Percentiles rank a stretch among this genome's conserved stretches.
Evolutionary conservation across 495 filamentous ascomycete species (phyloP).

Genomic region (Penicillium crystallinum): DNA sequence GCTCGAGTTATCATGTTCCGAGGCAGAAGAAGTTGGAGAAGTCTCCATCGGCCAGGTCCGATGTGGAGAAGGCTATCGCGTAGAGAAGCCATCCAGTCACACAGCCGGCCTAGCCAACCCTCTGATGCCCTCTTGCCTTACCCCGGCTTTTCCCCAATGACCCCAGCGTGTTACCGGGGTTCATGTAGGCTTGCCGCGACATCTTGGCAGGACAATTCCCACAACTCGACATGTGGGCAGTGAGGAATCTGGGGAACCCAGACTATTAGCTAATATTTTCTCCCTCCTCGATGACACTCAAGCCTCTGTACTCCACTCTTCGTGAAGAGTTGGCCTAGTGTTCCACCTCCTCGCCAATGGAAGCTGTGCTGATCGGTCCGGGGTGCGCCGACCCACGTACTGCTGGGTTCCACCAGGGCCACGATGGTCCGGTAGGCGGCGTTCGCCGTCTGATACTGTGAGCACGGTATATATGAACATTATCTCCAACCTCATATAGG

Average conservation of each 20-base stretch:
- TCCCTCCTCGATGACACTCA: not conserved
- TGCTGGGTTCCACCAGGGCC: not conserved
- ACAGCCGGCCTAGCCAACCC: not conserved
- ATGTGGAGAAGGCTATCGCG: constrained; percentile 4
- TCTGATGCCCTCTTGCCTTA: not conserved
- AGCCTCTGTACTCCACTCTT: constrained; percentile 1
- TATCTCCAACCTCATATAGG: constrained; percentile 1
- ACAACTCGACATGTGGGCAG: constrained; percentile 19
- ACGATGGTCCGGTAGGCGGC: constrained; percentile 8
- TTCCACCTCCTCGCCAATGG: constrained; percentile 4
- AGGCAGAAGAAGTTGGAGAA: not conserved
- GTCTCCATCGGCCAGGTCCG: constrained; percentile 13
- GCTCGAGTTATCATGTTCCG: constrained; percentile 3
- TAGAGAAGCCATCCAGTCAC: not conserved
- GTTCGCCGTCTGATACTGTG: constrained; percentile 1
- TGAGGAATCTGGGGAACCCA: constrained; percentile 54
- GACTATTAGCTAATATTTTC: constrained; percentile 7
- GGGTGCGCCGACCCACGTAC: constrained; percentile 3
- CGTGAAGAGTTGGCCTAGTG: not conserved
- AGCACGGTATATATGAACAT: constrained; percentile 6
- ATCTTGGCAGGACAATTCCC: constrained; percentile 21
- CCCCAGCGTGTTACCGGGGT: not conserved
- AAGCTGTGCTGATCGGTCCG: not conserved
- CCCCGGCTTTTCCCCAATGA: not conserved
- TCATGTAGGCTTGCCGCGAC: constrained; percentile 22